Evolutionary conservation across 2,329 filamentous ascomycete genomes (phyloP).

Genomic region (Tolypocladium ovalisporum): DNA sequence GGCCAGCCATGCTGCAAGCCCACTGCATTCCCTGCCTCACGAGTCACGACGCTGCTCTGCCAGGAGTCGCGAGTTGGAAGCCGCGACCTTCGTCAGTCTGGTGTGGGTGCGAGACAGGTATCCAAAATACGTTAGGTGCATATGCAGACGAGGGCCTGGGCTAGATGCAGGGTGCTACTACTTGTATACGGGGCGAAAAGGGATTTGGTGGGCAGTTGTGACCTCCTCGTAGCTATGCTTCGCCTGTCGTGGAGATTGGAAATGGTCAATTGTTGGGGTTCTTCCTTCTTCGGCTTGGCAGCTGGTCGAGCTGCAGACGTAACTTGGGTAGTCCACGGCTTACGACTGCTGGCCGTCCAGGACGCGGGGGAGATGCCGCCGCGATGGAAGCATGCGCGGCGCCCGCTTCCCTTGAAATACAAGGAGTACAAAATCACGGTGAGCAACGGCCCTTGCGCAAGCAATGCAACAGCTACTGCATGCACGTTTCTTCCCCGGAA

Average conservation of each 20-base stretch:
- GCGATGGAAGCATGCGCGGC: background rate
- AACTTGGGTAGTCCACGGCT: no score
- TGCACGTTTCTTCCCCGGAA: slow-evolving; percentile 11
- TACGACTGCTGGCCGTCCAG: no score
- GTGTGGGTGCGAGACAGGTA: background rate
- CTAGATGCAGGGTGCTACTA: background rate
- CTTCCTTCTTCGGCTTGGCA: no score
- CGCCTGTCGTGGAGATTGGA: background rate
- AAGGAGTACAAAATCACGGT: background rate
- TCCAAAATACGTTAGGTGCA: background rate
- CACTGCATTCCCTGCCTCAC: background rate
- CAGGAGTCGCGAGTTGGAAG: background rate
- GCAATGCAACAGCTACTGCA: background rate
- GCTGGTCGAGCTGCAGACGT: no score
- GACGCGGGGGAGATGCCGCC: background rate
- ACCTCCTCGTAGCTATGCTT: background rate
- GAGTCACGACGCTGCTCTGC: background rate
- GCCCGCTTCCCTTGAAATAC: background rate
- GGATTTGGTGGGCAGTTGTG: background rate
- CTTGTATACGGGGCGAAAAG: no score
- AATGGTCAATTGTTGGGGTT: no score
- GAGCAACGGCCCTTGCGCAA: background rate
- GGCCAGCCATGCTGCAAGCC: background rate
- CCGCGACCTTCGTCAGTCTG: background rate
- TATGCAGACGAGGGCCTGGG: background rate